Evolutionary conservation across 169 alveolate species (phyloP).

Genomic region (Cryptosporidium bovis): DNA sequence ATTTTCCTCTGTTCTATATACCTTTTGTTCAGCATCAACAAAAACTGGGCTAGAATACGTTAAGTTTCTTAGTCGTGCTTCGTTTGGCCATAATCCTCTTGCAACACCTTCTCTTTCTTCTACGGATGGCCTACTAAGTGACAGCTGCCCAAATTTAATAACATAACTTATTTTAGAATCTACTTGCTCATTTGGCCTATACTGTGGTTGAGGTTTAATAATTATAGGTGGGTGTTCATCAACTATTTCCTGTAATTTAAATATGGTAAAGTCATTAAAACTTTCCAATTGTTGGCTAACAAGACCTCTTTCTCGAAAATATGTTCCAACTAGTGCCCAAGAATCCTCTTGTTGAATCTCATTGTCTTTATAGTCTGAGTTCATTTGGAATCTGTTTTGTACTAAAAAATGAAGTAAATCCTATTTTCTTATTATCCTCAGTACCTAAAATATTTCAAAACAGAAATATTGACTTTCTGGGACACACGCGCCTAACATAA

Average conservation of each 20-base stretch:
- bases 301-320: conserved; percentile 92
- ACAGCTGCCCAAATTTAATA: conserved; percentile 92
- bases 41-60: conserved; percentile 90
- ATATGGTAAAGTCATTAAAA: conserved; percentile 94
- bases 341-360: conserved; percentile 87
- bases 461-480: too few species aligned
- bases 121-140: conserved; percentile 91
- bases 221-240: conserved; percentile 93
- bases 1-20: conserved; percentile 83
- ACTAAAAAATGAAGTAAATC: background rate
- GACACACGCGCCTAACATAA: too few species aligned
- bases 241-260: conserved; percentile 94
- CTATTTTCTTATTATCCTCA: too few species aligned
- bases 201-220: conserved; percentile 89
- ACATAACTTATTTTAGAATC: conserved; percentile 87
- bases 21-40: conserved; percentile 88
- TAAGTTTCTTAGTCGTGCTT: conserved; percentile 95
- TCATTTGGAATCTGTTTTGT: conserved; percentile 27
- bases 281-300: conserved; percentile 96
- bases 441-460: too few species aligned
- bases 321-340: conserved; percentile 88
- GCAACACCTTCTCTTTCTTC: conserved; percentile 92
- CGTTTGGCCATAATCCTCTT: conserved; percentile 94
- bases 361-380: conserved; percentile 75
- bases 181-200: conserved; percentile 86